Conservation (phyloP, 257 asterid species). For the Primulina eburnea region DNA sequence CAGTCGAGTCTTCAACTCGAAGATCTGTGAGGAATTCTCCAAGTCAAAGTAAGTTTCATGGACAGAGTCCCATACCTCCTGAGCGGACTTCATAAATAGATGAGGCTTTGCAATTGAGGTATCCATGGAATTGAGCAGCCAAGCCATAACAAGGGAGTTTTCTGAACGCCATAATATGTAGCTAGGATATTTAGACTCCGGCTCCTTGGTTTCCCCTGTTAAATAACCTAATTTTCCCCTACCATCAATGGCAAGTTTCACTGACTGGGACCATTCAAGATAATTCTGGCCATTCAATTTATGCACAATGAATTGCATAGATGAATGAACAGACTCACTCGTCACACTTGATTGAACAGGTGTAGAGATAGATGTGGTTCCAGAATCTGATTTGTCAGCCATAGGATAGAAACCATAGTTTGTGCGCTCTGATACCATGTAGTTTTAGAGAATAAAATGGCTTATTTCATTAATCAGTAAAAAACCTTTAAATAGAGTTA, state of each 20-base stretch:
- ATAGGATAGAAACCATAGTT: too few relatives aligned
- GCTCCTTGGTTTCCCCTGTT: neutral
- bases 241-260: neutral
- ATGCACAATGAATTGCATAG: neutral
- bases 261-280: neutral
- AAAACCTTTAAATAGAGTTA: too few relatives aligned
- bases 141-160: neutral
- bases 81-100: neutral
- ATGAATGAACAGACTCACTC: neutral
- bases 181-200: neutral
- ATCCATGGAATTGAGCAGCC: neutral
- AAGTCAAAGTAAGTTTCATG: neutral
- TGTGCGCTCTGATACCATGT: too few relatives aligned
- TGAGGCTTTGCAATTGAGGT: neutral
- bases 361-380: too few relatives aligned
- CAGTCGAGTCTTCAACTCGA: too few relatives aligned
- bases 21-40: too few relatives aligned
- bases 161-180: neutral
- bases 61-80: neutral
- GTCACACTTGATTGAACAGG: too few relatives aligned
- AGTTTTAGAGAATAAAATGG: too few relatives aligned
- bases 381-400: too few relatives aligned
- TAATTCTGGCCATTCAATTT: neutral
- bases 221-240: neutral
- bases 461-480: too few relatives aligned